Evolutionary conservation across 169 alveolate species (phyloP).

Genomic region (Plasmodium vivax): DNA sequence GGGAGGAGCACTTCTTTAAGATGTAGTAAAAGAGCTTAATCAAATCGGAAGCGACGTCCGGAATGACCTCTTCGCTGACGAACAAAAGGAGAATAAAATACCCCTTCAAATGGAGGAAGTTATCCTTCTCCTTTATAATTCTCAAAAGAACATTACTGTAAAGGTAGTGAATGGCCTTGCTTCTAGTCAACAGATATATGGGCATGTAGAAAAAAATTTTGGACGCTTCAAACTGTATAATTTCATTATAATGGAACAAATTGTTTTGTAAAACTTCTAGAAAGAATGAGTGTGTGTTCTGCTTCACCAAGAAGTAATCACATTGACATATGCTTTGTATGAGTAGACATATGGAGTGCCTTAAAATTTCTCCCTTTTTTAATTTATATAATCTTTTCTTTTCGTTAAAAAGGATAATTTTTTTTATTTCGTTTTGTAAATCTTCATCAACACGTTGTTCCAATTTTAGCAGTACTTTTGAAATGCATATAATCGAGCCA

Average conservation of each 20-base stretch:
- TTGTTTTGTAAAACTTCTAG: slow-evolving; percentile 51
- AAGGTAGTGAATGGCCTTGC: slow-evolving; percentile 22
- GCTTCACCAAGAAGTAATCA: slow-evolving; percentile 41
- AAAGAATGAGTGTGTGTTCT: slow-evolving; percentile 56
- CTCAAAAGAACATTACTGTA: slow-evolving; percentile 26
- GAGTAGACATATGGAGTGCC: slow-evolving; percentile 62
- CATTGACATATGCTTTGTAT: slow-evolving; percentile 72
- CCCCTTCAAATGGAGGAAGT: slow-evolving; percentile 64
- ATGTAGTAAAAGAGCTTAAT: slow-evolving; percentile 10
- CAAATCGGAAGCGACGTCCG: neutral
- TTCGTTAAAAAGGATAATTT: slow-evolving; percentile 49
- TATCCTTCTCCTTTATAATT: slow-evolving; percentile 33
- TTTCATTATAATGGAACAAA: slow-evolving; percentile 71
- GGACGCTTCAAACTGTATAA: slow-evolving; percentile 72
- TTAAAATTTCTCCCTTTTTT: slow-evolving; percentile 71
- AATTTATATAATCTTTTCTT: slow-evolving; percentile 52
- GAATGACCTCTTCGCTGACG: slow-evolving; percentile 26
- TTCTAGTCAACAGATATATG: slow-evolving; percentile 12
- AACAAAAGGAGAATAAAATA: slow-evolving; percentile 48
- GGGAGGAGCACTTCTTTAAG: slow-evolving; percentile 38
- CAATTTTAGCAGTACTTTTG: slow-evolving; percentile 49
- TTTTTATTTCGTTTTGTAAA: slow-evolving; percentile 65
- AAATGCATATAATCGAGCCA: slow-evolving; percentile 65
- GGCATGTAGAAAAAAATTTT: slow-evolving; percentile 66
- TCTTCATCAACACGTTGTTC: slow-evolving; percentile 31